These are phyloP conservation scores for Blumeria hordei DNA, from an alignment of 2,329 filamentous ascomycete genomes.

Conservation along the genomic window DNA sequence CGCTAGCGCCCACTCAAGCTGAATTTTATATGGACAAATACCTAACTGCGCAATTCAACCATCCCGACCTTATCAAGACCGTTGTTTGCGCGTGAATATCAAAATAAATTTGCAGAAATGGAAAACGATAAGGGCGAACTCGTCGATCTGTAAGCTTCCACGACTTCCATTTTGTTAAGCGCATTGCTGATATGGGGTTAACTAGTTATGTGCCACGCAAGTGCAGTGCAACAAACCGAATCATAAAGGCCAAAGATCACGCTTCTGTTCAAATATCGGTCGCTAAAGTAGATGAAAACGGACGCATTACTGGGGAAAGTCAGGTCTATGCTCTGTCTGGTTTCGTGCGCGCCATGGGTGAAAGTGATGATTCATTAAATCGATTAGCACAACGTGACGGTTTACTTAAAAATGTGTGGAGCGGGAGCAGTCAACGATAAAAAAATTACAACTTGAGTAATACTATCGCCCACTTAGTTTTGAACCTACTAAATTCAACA, in stretches of 20 bases:
- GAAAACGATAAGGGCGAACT: slow-evolving; percentile 99
- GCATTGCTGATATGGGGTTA: slow-evolving; percentile 4
- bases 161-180: neutral
- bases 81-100: too few relatives aligned
- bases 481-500: neutral
- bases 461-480: neutral
- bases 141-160: slow-evolving; percentile 70
- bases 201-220: slow-evolving; percentile 90
- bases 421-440: slow-evolving; percentile 22
- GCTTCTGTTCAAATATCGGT: slow-evolving; percentile 92
- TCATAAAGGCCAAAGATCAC: slow-evolving; percentile 99
- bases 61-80: too few relatives aligned
- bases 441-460: slow-evolving; percentile 12
- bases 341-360: slow-evolving; percentile 92
- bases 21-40: too few relatives aligned
- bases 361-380: slow-evolving; percentile 94
- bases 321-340: slow-evolving; percentile 93
- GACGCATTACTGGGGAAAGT: slow-evolving; percentile 82
- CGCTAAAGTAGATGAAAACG: slow-evolving; percentile 97
- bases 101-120: slow-evolving; percentile 27
- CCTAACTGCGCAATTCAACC: too few relatives aligned
- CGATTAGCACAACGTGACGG: slow-evolving; percentile 87
- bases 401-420: slow-evolving; percentile 94
- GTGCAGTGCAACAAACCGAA: slow-evolving; percentile 96
- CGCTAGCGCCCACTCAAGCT: too few relatives aligned